Conservation (phyloP, 257 asterid species). For the Anisodus acutangulus region DNA sequence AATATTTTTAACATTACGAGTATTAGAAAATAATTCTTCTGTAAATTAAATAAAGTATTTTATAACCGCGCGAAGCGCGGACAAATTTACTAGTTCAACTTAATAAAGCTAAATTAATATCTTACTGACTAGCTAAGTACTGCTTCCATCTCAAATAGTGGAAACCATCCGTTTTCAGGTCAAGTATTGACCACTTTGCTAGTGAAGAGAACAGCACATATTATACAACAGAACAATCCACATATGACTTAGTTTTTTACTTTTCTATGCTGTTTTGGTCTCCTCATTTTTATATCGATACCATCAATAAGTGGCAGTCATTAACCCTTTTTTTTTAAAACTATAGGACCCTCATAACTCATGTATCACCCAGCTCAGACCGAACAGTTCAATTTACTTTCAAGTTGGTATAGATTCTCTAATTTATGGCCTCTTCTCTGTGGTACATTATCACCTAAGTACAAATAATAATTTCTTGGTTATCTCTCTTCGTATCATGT, state of each 20-base stretch:
- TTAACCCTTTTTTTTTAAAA: background rate
- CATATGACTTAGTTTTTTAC: background rate
- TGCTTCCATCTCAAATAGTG: slow-evolving; percentile 17
- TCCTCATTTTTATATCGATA: background rate
- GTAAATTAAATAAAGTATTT: too few relatives aligned
- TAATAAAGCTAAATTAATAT: background rate
- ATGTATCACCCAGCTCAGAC: background rate
- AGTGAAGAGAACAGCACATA: slow-evolving; percentile 16
- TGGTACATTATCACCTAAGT: background rate
- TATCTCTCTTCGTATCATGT: background rate
- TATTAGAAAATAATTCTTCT: too few relatives aligned
- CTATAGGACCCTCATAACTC: slow-evolving; percentile 3
- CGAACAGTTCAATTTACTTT: slow-evolving; percentile 14
- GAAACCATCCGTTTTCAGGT: slow-evolving; percentile 14
- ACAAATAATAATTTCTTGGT: background rate
- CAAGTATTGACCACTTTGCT: background rate
- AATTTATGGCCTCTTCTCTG: background rate
- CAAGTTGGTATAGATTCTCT: slow-evolving; percentile 5
- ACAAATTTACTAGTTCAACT: background rate
- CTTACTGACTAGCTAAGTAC: background rate
- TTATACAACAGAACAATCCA: slow-evolving; percentile 24
- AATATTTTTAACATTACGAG: too few relatives aligned
- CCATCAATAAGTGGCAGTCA: background rate
- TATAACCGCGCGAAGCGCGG: too few relatives aligned
- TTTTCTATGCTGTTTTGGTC: background rate